These are phyloP conservation scores for Chlorella sp. DNA, from an alignment of 139 green algal species.

Conservation along the genomic window DNA sequence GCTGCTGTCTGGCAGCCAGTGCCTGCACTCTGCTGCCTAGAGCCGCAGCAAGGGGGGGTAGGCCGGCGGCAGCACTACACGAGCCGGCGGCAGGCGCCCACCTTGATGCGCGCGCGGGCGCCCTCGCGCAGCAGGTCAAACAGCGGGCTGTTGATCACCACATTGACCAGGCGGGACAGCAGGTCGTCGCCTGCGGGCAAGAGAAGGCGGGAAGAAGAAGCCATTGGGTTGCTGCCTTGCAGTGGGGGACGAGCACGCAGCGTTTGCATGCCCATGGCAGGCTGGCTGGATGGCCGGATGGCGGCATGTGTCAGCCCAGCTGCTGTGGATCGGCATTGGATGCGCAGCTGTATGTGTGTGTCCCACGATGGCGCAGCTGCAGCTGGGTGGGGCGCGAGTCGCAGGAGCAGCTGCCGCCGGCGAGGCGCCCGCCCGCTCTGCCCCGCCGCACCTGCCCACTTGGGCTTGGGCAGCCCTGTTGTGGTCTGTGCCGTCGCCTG, in stretches of 20 bases:
- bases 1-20: too few species aligned
- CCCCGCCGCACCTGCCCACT: slow-evolving; percentile 7
- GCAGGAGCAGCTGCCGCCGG: neutral
- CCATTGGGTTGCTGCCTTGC: too few species aligned
- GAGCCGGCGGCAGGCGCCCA: neutral
- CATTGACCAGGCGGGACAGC: slow-evolving; percentile 63
- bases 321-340: neutral
- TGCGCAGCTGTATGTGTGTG: neutral
- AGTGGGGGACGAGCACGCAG: too few species aligned
- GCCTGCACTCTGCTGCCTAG: too few species aligned
- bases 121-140: slow-evolving; percentile 65
- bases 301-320: too few species aligned
- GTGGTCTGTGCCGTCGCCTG: neutral
- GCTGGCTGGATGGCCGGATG: too few species aligned
- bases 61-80: neutral
- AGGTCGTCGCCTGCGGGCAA: slow-evolving; percentile 48
- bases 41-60: too few species aligned
- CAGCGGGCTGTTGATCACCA: slow-evolving; percentile 55
- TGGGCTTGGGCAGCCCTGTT: neutral
- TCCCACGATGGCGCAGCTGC: too few species aligned
- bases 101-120: slow-evolving; percentile 49
- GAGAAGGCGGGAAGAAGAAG: too few species aligned
- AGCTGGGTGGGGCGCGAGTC: too few species aligned
- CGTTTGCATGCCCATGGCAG: too few species aligned
- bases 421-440: neutral